A percentile compares a stretch with the other conserved stretches of the same genome.
Conservation (phyloP, 805 yeast genomes). For the Suhomyces sp. region DNA sequence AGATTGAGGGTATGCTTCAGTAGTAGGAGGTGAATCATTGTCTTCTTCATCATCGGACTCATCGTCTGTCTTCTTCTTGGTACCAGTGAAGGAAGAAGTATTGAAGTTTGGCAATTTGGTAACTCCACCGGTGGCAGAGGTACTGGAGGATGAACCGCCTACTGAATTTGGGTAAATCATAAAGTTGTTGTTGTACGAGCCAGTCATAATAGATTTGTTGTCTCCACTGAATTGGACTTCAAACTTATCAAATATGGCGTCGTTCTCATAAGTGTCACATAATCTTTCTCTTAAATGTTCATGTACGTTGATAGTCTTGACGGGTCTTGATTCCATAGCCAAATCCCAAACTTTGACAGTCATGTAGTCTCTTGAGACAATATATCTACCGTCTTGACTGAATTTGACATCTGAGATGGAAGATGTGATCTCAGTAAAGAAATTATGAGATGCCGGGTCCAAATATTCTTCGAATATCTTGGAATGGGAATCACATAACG, state of each 20-base stretch:
- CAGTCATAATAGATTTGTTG: constrained; percentile 89
- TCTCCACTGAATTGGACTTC: constrained; percentile 96
- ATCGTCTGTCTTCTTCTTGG: constrained; percentile 20
- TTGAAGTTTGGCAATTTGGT: constrained; percentile 14
- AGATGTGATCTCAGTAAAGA: constrained; percentile 95
- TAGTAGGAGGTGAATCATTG: constrained; percentile 25
- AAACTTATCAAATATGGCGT: constrained; percentile 96
- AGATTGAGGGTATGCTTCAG: constrained; percentile 29
- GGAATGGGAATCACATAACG: constrained; percentile 88
- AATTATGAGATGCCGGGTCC: constrained; percentile 90
- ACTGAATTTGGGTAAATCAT: constrained; percentile 92
- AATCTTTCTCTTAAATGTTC: constrained; percentile 89
- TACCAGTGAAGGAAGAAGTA: constrained; percentile 13
- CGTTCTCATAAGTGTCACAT: constrained; percentile 97
- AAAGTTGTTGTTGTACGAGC: constrained; percentile 94
- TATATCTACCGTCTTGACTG: constrained; percentile 87
- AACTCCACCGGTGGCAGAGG: constrained; percentile 3
- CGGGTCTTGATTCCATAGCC: constrained; percentile 93
- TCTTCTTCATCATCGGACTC: constrained; percentile 26
- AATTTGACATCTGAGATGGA: constrained; percentile 93
- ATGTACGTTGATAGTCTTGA: constrained; percentile 92
- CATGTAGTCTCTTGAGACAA: constrained; percentile 96
- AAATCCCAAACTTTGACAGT: constrained; percentile 98
- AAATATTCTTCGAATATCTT: constrained; percentile 87
- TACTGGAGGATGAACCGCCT: constrained; percentile 15